Conservation (phyloP, 345 rosid species). For the Aurinia saxatilis region DNA sequence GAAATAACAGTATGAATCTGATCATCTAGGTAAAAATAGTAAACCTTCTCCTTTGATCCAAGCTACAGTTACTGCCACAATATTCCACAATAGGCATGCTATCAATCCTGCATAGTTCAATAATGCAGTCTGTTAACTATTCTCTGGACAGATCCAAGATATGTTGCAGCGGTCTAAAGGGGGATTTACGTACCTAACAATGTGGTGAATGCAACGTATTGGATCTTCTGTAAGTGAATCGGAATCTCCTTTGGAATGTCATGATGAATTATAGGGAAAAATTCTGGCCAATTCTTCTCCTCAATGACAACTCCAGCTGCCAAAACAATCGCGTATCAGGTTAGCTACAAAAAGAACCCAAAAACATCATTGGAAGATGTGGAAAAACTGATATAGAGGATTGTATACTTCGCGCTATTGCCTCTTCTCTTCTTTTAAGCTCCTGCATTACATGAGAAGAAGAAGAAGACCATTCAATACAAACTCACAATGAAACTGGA, state of each 20-base stretch:
- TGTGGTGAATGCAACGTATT: slow-evolving; percentile 88
- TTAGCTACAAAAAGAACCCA: neutral
- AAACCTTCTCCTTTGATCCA: slow-evolving; percentile 97
- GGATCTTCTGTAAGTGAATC: slow-evolving; percentile 73
- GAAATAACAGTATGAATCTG: slow-evolving; percentile 1
- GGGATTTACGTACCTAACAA: slow-evolving; percentile 52
- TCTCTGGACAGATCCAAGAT: neutral
- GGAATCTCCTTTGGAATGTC: slow-evolving; percentile 95
- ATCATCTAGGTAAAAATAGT: neutral
- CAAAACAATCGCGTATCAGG: slow-evolving; percentile 24
- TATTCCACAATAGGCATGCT: slow-evolving; percentile 76
- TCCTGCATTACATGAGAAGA: slow-evolving; percentile 48
- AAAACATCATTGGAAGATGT: slow-evolving; percentile 4
- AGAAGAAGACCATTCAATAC: neutral
- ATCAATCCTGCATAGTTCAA: slow-evolving; percentile 54
- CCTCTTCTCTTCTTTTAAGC: slow-evolving; percentile 83
- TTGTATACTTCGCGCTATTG: slow-evolving; percentile 48
- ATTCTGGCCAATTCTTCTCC: slow-evolving; percentile 95
- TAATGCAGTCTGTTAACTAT: neutral
- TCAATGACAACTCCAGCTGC: slow-evolving; percentile 93
- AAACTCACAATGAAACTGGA: slow-evolving; percentile 11
- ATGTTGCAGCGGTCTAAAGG: slow-evolving; percentile 2
- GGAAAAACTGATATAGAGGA: neutral
- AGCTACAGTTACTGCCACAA: slow-evolving; percentile 76
- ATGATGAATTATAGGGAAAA: slow-evolving; percentile 90